Evolutionary conservation across 345 rosid species (phyloP).

Genomic region (Brassica juncea): DNA sequence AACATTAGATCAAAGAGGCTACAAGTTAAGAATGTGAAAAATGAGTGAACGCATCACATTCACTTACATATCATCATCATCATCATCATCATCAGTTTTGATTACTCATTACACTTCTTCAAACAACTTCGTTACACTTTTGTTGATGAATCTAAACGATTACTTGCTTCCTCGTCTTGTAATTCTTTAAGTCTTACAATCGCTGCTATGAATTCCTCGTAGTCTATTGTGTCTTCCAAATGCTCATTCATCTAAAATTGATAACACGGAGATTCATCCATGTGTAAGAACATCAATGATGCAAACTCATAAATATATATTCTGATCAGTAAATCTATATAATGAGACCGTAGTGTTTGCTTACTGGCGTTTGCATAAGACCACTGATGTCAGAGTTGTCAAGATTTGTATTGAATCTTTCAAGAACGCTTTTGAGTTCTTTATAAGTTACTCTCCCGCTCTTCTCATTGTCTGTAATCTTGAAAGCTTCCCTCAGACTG

Average conservation of each 20-base stretch:
- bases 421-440: slow-evolving; percentile 76
- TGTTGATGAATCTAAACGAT: slow-evolving; percentile 30
- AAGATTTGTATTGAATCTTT: slow-evolving; percentile 62
- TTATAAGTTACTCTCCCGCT: slow-evolving; percentile 74
- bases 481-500: slow-evolving; percentile 67
- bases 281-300: slow-evolving; percentile 7
- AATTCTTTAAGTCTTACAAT: slow-evolving; percentile 63
- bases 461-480: slow-evolving; percentile 66
- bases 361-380: slow-evolving; percentile 71
- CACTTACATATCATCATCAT: slow-evolving; percentile 72
- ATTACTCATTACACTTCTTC: slow-evolving; percentile 51
- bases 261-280: neutral
- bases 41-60: slow-evolving; percentile 7
- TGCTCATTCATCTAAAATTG: slow-evolving; percentile 70
- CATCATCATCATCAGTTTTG: slow-evolving; percentile 43
- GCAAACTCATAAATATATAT: neutral
- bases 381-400: slow-evolving; percentile 63
- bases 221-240: slow-evolving; percentile 71
- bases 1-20: neutral
- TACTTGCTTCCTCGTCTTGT: slow-evolving; percentile 65
- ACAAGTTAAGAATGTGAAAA: neutral
- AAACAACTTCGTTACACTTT: slow-evolving; percentile 67
- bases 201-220: slow-evolving; percentile 72
- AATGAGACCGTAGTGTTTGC: slow-evolving; percentile 22
- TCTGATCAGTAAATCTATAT: neutral